Percentiles rank a stretch among this genome's conserved stretches.
phyloP scores from a whole-genome alignment of 257 asterid genomes.

The Rubia yunnanensis region DNA sequence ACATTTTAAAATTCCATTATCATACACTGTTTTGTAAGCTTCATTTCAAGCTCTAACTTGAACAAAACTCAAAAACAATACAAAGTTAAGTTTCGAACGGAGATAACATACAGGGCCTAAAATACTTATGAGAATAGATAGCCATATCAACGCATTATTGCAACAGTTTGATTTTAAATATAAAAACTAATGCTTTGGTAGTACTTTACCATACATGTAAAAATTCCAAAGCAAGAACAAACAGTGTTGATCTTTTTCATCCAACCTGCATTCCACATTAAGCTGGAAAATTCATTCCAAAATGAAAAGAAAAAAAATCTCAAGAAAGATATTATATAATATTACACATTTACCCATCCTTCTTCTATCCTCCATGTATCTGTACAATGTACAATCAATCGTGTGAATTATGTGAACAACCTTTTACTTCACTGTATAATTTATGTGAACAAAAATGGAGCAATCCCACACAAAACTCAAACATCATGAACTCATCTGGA shows the following conservation, averaged over 20 bases:
- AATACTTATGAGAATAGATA: no score
- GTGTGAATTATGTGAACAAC: background rate
- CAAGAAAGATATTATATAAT: no score
- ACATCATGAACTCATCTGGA: slow-evolving; percentile 29
- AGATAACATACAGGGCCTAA: no score
- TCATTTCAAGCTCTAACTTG: no score
- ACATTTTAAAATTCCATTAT: no score
- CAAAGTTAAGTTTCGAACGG: no score
- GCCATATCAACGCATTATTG: no score
- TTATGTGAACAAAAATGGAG: background rate
- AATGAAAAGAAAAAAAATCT: no score
- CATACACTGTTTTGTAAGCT: no score
- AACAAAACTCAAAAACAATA: no score
- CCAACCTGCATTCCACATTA: background rate
- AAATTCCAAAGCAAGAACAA: background rate
- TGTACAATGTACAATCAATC: background rate
- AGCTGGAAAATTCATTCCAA: background rate
- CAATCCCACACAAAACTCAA: background rate
- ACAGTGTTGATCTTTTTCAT: background rate
- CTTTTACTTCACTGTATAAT: background rate
- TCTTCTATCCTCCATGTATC: background rate
- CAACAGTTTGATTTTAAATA: no score
- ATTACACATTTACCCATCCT: background rate
- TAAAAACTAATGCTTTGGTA: background rate
- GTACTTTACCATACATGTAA: background rate